phyloP scores from a whole-genome alignment of 179 eudicot species.

The Patellifolia procumbens region DNA sequence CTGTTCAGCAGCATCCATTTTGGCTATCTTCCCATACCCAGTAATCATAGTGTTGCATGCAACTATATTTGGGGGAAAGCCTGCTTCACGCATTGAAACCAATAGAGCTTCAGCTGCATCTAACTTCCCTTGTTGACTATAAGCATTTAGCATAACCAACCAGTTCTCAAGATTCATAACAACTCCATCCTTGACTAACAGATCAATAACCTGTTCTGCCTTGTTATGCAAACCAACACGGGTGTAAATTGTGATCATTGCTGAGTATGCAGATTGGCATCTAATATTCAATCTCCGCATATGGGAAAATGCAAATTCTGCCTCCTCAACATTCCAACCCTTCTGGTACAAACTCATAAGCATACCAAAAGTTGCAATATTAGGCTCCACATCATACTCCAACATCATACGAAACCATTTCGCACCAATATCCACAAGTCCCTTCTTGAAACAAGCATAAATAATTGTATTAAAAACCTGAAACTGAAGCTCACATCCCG shows the following conservation, averaged over 20 bases:
- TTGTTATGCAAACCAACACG: slow-evolving; percentile 67
- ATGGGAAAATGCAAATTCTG: slow-evolving; percentile 62
- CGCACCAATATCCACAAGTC: slow-evolving; percentile 56
- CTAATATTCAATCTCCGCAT: slow-evolving; percentile 59
- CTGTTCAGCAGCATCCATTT: slow-evolving; percentile 63
- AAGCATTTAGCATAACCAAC: slow-evolving; percentile 85
- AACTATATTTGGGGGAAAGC: slow-evolving; percentile 67
- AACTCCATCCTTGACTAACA: slow-evolving; percentile 59
- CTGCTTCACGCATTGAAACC: slow-evolving; percentile 57
- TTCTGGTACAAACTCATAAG: slow-evolving; percentile 81
- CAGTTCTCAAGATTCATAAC: slow-evolving; percentile 71
- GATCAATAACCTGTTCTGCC: slow-evolving; percentile 64
- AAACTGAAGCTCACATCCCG: slow-evolving; percentile 59
- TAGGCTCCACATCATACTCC: slow-evolving; percentile 65
- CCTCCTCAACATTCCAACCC: slow-evolving; percentile 72
- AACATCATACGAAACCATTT: slow-evolving; percentile 82
- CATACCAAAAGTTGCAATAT: slow-evolving; percentile 95
- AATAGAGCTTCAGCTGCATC: slow-evolving; percentile 60
- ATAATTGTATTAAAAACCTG: slow-evolving; percentile 85
- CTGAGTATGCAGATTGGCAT: slow-evolving; percentile 82
- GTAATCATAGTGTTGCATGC: slow-evolving; percentile 83
- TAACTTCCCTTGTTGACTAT: slow-evolving; percentile 87
- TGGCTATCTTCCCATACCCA: slow-evolving; percentile 74
- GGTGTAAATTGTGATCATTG: slow-evolving; percentile 90
- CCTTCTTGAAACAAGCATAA: slow-evolving; percentile 73